Conservation (phyloP, 176 grass and related monocot genomes). For the Dendrocalamus sinicus region DNA sequence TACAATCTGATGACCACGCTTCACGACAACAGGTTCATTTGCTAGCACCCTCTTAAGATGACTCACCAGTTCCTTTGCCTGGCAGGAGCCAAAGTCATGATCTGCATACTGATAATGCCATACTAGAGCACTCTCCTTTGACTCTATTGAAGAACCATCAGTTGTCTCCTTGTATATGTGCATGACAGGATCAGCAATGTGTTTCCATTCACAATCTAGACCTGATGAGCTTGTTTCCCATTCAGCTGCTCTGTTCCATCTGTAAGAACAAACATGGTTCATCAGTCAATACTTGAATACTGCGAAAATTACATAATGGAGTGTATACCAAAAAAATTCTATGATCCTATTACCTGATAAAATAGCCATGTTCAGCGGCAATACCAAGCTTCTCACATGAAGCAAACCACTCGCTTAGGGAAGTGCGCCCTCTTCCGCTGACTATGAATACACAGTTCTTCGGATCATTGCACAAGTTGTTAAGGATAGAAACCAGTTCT, state of each 20-base stretch:
- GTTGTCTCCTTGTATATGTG: constrained; percentile 70
- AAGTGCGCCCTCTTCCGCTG: constrained; percentile 61
- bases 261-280: constrained; percentile 41
- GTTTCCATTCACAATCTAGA: constrained; percentile 64
- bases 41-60: constrained; percentile 76
- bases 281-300: background rate
- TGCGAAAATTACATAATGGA: background rate
- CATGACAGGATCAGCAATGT: constrained; percentile 69
- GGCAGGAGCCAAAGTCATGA: constrained; percentile 80
- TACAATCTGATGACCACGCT: constrained; percentile 77
- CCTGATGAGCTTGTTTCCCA: constrained; percentile 56
- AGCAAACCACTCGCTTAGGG: constrained; percentile 69
- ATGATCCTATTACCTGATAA: constrained; percentile 60
- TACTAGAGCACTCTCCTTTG: constrained; percentile 73
- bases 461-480: constrained; percentile 65
- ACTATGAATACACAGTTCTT: constrained; percentile 83
- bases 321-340: background rate
- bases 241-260: constrained; percentile 65
- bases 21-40: constrained; percentile 76
- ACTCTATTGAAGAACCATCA: constrained; percentile 71
- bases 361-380: constrained; percentile 89
- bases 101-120: constrained; percentile 88
- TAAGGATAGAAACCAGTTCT: constrained; percentile 74
- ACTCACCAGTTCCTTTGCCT: constrained; percentile 74
- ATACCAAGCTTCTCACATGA: constrained; percentile 79